Evolutionary conservation across 1,284 basidiomycete genomes (phyloP).

Genomic region (Cryptococcus sp.): DNA sequence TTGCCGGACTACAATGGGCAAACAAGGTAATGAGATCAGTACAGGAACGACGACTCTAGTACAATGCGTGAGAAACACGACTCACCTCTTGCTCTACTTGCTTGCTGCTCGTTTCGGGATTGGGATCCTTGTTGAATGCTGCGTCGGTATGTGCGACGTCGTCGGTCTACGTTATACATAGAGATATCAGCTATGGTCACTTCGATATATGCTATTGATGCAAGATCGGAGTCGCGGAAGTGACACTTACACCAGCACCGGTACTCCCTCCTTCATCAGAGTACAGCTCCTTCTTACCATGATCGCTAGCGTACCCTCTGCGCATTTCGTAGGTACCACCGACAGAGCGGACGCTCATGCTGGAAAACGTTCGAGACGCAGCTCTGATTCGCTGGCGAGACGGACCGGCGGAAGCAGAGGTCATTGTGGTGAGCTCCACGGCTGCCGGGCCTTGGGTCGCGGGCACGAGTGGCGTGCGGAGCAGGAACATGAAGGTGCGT

Average conservation of each 20-base stretch:
- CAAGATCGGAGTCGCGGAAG: background rate
- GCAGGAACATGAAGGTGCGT: slow-evolving; percentile 38
- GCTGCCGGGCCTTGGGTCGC: slow-evolving; percentile 26
- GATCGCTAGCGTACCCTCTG: slow-evolving; percentile 42
- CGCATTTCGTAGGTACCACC: background rate
- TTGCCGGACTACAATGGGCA: slow-evolving; percentile 35
- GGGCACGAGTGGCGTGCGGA: slow-evolving; percentile 45
- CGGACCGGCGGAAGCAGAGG: slow-evolving; percentile 18
- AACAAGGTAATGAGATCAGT: background rate
- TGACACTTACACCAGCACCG: slow-evolving; percentile 41
- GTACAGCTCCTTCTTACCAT: slow-evolving; percentile 47
- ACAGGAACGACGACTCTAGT: background rate
- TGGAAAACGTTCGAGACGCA: slow-evolving; percentile 33
- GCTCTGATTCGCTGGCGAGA: slow-evolving; percentile 10
- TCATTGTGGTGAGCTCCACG: slow-evolving; percentile 38
- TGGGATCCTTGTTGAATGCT: slow-evolving; percentile 40
- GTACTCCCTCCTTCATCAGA: slow-evolving; percentile 42
- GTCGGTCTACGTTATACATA: slow-evolving; percentile 31
- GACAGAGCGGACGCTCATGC: slow-evolving; percentile 16
- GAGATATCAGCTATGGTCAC: background rate
- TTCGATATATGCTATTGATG: background rate
- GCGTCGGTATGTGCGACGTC: slow-evolving; percentile 48
- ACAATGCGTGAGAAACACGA: background rate
- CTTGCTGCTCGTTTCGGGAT: slow-evolving; percentile 36
- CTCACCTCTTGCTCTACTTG: slow-evolving; percentile 40